A percentile compares a stretch with the other conserved stretches of the same genome.
These are phyloP conservation scores for Ocimum tenuiflorum DNA, from an alignment of 257 asterid species.

Conservation along the genomic window DNA sequence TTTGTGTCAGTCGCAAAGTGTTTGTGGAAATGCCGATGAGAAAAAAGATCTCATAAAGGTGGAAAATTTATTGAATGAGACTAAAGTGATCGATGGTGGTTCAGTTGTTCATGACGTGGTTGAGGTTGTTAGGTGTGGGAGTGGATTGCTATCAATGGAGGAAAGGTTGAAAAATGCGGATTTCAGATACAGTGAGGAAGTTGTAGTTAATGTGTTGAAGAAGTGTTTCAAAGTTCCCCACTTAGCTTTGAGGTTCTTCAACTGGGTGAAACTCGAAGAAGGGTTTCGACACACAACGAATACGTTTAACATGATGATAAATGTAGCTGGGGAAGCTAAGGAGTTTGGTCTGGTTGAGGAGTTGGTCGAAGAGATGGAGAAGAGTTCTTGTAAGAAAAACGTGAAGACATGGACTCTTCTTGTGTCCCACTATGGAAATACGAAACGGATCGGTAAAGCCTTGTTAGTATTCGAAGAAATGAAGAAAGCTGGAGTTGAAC, in stretches of 20 bases:
- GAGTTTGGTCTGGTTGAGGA: slow-evolving; percentile 48
- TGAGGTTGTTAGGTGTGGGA: slow-evolving; percentile 51
- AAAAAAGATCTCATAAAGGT: neutral
- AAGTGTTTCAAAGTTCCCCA: slow-evolving; percentile 77
- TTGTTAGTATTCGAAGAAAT: slow-evolving; percentile 57
- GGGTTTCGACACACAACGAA: slow-evolving; percentile 49
- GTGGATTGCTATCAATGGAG: slow-evolving; percentile 41
- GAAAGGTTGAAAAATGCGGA: slow-evolving; percentile 43
- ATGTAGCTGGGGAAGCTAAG: slow-evolving; percentile 56
- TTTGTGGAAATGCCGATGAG: slow-evolving; percentile 56
- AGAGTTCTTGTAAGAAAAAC: slow-evolving; percentile 37
- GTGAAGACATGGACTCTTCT: slow-evolving; percentile 77
- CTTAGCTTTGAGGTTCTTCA: slow-evolving; percentile 68
- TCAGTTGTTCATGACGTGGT: slow-evolving; percentile 58
- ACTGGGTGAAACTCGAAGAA: slow-evolving; percentile 46
- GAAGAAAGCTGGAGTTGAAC: slow-evolving; percentile 51
- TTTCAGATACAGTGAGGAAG: slow-evolving; percentile 40
- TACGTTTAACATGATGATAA: slow-evolving; percentile 51
- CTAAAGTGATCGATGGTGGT: slow-evolving; percentile 43
- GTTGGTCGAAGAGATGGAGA: slow-evolving; percentile 59
- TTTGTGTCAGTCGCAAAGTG: slow-evolving; percentile 26
- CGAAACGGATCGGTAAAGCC: slow-evolving; percentile 49
- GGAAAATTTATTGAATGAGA: slow-evolving; percentile 11
- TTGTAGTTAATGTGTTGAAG: slow-evolving; percentile 68
- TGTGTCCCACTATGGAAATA: slow-evolving; percentile 48